Base-by-base conservation (phyloP, 768 basidiomycete species). In the Trametes sanguinea region DNA sequence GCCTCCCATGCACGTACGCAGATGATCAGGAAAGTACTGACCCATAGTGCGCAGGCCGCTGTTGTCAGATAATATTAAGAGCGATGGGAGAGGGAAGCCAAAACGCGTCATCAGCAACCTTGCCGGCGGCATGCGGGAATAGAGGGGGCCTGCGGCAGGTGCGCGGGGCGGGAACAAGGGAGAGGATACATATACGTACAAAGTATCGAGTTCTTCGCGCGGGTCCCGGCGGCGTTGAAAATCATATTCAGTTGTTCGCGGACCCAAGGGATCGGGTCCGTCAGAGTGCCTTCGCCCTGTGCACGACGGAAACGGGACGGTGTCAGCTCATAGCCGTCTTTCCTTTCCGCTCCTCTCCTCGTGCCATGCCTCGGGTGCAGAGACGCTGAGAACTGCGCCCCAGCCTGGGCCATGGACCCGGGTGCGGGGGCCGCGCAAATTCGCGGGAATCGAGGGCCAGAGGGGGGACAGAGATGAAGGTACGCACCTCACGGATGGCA, bases 21-120 rank as follows among this genome's bases (percentile, higher is more conserved):
- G 13, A 32, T 22, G 30, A 30, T 16, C 5, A 6, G 2, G 27
- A 2, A 14, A 14, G 71, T 68, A 37, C 82, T 72, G 75, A 90
- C 88, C 85, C 84, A 87, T 51, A 89, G 77, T 39, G 83, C 75
- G 52, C 78, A 65, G 58, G 81, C 85, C 79, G 89, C 88, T 90
- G 64, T 37, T 6, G 35, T 37, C 35, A 37, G 35, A 37, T 37
- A 37, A 10, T 10, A 67, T 78, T 69, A 81, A 81, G 68, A 72
- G 75, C 79, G 50, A 67, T 81, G 79, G 22, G 80, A 68, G 81
- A 68, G 78, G 17, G 47, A 30, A 13, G 42, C 17, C 42, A 54
- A 22, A 17, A 3, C n/a, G 54, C 37, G 40, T 58, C 57, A 50
- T 57, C 51, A 63, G 56, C 59, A 43, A 14, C 8, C 8, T 10